Evolutionary conservation across 257 asterid genomes (phyloP).

Genomic region (Solanum arcanum): DNA sequence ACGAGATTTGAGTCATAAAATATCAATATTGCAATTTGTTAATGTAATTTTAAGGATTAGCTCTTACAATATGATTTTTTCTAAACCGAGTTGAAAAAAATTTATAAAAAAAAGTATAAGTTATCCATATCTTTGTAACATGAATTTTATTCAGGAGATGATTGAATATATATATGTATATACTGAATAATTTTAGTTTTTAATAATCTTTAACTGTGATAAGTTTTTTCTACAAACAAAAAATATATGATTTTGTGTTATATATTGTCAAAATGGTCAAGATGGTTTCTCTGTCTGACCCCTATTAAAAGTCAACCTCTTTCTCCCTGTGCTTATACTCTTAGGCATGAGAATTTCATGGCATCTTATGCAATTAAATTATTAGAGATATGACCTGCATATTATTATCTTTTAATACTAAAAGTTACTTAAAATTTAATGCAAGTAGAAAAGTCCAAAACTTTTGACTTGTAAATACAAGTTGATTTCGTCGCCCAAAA

Average conservation of each 20-base stretch:
- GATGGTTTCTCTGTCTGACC: neutral
- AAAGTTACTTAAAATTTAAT: neutral
- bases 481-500: neutral
- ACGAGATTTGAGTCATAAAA: neutral
- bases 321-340: neutral
- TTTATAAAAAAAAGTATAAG: too few relatives aligned
- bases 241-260: neutral
- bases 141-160: too few relatives aligned
- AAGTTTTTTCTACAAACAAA: neutral
- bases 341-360: neutral
- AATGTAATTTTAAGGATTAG: neutral
- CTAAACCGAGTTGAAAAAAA: too few relatives aligned
- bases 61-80: too few relatives aligned
- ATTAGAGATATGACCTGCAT: neutral
- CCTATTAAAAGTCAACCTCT: neutral
- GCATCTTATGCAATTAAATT: neutral
- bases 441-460: neutral
- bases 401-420: neutral
- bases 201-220: neutral
- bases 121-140: too few relatives aligned
- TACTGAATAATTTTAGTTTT: neutral
- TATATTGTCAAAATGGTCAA: neutral
- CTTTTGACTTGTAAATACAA: neutral
- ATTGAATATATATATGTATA: too few relatives aligned
- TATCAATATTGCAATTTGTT: too few relatives aligned